Evolutionary conservation across 306 rosid genomes (phyloP).

Genomic region (Fagus sylvatica): DNA sequence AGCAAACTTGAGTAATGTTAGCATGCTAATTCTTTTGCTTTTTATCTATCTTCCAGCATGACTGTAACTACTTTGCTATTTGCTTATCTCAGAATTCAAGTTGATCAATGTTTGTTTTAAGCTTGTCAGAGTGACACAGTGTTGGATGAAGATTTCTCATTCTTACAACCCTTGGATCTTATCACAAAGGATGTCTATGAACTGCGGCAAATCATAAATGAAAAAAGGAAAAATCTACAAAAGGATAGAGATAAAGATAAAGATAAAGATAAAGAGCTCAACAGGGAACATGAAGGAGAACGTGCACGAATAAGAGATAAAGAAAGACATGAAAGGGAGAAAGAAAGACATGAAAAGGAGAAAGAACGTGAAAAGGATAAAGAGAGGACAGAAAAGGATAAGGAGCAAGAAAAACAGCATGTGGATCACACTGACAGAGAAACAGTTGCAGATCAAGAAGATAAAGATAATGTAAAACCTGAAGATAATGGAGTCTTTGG

Average conservation of each 20-base stretch:
- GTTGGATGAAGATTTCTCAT: conserved; percentile 91
- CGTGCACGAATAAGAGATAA: conserved; percentile 63
- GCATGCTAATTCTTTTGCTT: conserved; percentile 38
- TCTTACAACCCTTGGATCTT: conserved; percentile 87
- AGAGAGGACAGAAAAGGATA: conserved; percentile 63
- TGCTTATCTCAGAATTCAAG: conserved; percentile 40
- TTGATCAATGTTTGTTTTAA: conserved; percentile 66
- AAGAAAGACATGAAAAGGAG: conserved; percentile 45
- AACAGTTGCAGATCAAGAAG: conserved; percentile 41
- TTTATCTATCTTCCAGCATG: conserved; percentile 1
- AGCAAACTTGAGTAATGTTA: conserved; percentile 95
- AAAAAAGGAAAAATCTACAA: conserved; percentile 57
- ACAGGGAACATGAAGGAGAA: conserved; percentile 69
- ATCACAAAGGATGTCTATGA: conserved; percentile 85
- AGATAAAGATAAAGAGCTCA: conserved; percentile 44
- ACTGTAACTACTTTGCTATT: conserved; percentile 11
- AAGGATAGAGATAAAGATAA: conserved; percentile 66
- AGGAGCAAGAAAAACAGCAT: conserved; percentile 52
- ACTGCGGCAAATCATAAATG: conserved; percentile 73
- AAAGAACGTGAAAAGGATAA: conserved; percentile 58
- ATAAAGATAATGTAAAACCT: conserved; percentile 33
- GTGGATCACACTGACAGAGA: conserved; percentile 36
- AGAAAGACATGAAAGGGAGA: conserved; percentile 57
- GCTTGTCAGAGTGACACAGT: conserved; percentile 92
- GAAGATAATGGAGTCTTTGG: conserved; percentile 41